Evolutionary conservation across 306 rosid species (phyloP).

Genomic region (Pueraria montana): DNA sequence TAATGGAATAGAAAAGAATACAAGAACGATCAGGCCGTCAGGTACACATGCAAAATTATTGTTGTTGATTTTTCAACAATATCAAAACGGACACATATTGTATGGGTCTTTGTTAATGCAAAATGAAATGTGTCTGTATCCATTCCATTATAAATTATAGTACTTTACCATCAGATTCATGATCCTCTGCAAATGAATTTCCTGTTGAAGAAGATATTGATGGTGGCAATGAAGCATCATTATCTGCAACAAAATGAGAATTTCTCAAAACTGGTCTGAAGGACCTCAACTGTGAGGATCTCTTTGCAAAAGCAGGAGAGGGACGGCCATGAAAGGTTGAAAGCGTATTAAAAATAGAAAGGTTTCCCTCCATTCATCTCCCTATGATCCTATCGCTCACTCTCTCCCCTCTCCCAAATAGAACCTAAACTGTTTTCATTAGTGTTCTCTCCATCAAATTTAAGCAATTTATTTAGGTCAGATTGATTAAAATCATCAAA

Average conservation of each 20-base stretch:
- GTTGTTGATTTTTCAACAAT: slow-evolving; percentile 33
- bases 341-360: slow-evolving; percentile 10
- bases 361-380: background rate
- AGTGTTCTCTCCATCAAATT: slow-evolving; percentile 27
- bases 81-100: slow-evolving; percentile 6
- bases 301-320: slow-evolving; percentile 7
- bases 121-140: slow-evolving; percentile 6
- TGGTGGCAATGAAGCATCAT: slow-evolving; percentile 59
- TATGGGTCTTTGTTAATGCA: slow-evolving; percentile 31
- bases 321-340: background rate
- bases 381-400: background rate
- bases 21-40: slow-evolving; percentile 31
- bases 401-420: slow-evolving; percentile 26
- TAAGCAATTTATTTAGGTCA: background rate
- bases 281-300: slow-evolving; percentile 26
- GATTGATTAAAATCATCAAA: slow-evolving; percentile 1
- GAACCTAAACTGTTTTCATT: slow-evolving; percentile 23
- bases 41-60: slow-evolving; percentile 35
- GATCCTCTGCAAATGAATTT: slow-evolving; percentile 63
- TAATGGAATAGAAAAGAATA: slow-evolving; percentile 35
- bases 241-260: slow-evolving; percentile 60
- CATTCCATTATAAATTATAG: slow-evolving; percentile 15
- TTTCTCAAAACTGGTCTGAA: slow-evolving; percentile 36
- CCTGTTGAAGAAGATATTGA: slow-evolving; percentile 68
- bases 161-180: slow-evolving; percentile 70